Base-by-base conservation (phyloP, 768 basidiomycete genomes). In the Rhizopogon roseolus region DNA sequence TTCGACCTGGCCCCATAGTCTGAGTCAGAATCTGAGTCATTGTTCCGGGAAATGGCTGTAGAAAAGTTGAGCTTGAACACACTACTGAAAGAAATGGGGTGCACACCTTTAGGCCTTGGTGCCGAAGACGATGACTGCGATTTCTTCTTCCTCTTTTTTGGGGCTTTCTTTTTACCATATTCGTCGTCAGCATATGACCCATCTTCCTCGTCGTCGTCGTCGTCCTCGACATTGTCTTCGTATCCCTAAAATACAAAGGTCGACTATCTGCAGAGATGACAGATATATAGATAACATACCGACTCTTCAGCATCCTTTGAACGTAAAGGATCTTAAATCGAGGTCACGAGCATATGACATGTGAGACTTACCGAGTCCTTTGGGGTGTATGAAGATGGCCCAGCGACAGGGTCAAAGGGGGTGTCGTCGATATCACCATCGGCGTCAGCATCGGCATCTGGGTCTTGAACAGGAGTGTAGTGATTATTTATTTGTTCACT, bases 1-100 rank as follows among this genome's bases (percentile, higher is more conserved):
- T 90, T 91, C 60, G 90, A 81, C 53, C 88, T 85, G 32, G 87
- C 80, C 41, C 89, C 91, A 62, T 92, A 93, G 62, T 93, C 91
- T 3, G 90, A 92, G 69, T 90, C 90, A 11, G 89, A 90, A 70
- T 90, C 89, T 42, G 88, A 89, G 41, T 48, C 46, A 19, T 48
- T 48, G 34, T 48, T 48, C 46, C 46, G 46, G 13, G 46, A 48
- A 8, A 48, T 36, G 34, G 34, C 46, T 48, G 46, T 25, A 25
- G 19, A 36, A 48, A 36, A 25, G 9, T 9, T 48, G 34, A 48
- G 34, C 46, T 13, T 7, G 22, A 25, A 34, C 16, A 11, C 19
- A 22, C 17, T 34, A 36, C 46, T 22, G 6, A 22, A 22, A 28
- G 17, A 43, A 50, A 54, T 19, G 54, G 70, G 50, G 27, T 6